Evolutionary conservation across 805 yeast genomes (phyloP).

Genomic region (Cyberlindnera subsufficiens): DNA sequence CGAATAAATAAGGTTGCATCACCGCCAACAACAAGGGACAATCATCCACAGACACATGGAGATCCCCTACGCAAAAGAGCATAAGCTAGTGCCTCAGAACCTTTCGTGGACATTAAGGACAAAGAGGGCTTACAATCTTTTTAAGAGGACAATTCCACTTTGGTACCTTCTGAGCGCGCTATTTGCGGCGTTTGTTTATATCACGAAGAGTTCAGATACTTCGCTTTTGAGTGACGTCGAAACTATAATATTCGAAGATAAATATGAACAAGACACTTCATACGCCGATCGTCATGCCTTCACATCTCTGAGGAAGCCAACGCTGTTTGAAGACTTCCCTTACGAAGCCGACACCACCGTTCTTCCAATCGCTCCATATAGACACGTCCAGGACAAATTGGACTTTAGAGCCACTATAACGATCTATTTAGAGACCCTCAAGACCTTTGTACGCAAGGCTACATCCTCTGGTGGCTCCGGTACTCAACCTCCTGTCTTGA

Average conservation of each 20-base stretch:
- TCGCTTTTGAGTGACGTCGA: conserved; percentile 10
- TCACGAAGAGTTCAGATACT: conserved; percentile 5
- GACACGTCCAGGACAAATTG: conserved; percentile 28
- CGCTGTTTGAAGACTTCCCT: conserved; percentile 24
- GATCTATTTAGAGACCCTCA: conserved; percentile 29
- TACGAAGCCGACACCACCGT: conserved; percentile 26
- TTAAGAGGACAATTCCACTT: conserved; percentile 13
- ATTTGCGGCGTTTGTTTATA: conserved; percentile 17
- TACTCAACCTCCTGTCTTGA: conserved; percentile 27
- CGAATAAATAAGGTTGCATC: too few relatives aligned
- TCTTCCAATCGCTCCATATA: conserved; percentile 33
- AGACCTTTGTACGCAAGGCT: conserved; percentile 23
- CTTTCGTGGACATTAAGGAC: conserved; percentile 3
- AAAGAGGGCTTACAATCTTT: conserved; percentile 3
- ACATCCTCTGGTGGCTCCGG: conserved; percentile 18
- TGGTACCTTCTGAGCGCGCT: conserved; percentile 16
- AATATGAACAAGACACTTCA: conserved; percentile 15
- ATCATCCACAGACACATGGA: neutral
- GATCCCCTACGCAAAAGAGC: neutral
- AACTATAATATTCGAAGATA: conserved; percentile 10
- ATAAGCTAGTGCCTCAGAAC: conserved; percentile 5
- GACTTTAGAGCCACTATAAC: conserved; percentile 30
- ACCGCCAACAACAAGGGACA: neutral
- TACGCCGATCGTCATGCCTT: conserved; percentile 15
- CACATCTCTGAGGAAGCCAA: conserved; percentile 14